Conservation (phyloP, 257 asterid genomes). For the Penstemon eatonii region DNA sequence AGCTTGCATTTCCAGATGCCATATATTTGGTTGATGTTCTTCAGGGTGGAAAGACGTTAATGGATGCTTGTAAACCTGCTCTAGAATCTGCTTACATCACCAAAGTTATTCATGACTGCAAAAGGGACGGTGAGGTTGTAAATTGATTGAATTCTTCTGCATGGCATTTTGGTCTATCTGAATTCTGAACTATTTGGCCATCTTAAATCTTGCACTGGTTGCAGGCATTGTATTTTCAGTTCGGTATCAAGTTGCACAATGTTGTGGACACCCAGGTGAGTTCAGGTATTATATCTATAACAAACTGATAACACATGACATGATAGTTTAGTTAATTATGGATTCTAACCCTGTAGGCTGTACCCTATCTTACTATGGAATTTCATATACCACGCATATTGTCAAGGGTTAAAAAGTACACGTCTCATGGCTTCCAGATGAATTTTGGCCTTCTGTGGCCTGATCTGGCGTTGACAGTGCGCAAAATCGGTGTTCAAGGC, state of each 20-base stretch:
- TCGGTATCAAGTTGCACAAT: slow-evolving; percentile 86
- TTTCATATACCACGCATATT: no score
- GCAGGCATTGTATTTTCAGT: slow-evolving; percentile 93
- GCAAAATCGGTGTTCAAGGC: no score
- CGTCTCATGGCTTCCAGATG: no score
- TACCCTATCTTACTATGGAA: no score
- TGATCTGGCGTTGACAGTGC: no score
- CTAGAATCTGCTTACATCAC: slow-evolving; percentile 90
- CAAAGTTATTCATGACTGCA: slow-evolving; percentile 97
- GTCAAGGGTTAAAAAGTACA: no score
- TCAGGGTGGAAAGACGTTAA: slow-evolving; percentile 81
- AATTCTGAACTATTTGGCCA: background rate
- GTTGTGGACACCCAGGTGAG: slow-evolving; percentile 93
- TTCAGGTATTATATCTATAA: no score
- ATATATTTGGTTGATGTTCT: slow-evolving; percentile 94
- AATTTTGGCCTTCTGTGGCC: background rate
- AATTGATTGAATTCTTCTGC: slow-evolving; percentile 34
- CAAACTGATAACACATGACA: no score
- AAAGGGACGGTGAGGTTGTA: slow-evolving; percentile 98
- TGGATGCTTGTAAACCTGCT: slow-evolving; percentile 96
- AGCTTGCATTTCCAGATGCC: slow-evolving; percentile 92
- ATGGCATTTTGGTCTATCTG: slow-evolving; percentile 26
- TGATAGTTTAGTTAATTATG: no score
- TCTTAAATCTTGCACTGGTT: background rate
- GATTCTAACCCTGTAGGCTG: no score